Base-by-base conservation (phyloP, 2,329 filamentous ascomycete genomes). In the Aspergillus jensenii region DNA sequence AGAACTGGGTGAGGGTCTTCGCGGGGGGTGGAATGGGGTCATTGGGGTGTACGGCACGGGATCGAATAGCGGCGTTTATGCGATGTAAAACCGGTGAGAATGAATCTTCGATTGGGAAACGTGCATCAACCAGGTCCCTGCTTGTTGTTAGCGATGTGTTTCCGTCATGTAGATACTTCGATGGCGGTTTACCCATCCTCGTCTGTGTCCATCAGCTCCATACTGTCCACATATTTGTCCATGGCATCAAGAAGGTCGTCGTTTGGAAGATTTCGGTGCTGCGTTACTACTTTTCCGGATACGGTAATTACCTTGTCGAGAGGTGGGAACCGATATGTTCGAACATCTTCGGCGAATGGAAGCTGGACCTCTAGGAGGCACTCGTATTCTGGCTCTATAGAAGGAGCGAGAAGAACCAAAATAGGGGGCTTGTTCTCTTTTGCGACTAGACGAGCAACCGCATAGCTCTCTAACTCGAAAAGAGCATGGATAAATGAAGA, bases 401-500 rank as follows among this genome's bases (percentile, higher is more conserved):
- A 84, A 3, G 95, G 95, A 5, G 90, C 88, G 44, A 99, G 82
- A 14, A 98, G 80, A 1, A 96, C 76, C 15, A 98, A 78, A 31
- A 86, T 70, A 0, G 95, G 93, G 2, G 90, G 84, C 64, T 90
- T 92, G 65, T 87, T 86, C 59, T 96, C 90, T 70, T 97, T 98
- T 6, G 84, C 77, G 0, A 98, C 93, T 19, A 97, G 81, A 49
- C 95, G 85, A 23, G 91, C 93, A 3, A 99, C 82, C 3, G 92
- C 95, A 69, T 92, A 96, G 5, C 89, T 90, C 53, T 93, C 90
- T 2, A 92, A 80, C 69, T 97, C 93, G 61, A 87, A 88, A 3
- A 99, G 84, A 0, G 93, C 91, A 74, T 93, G 91, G 15, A 97
- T 88, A 23, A 99, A 82, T 0, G 93, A 96, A 0, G 93, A 97